phyloP scores from a whole-genome alignment of 305 asterid genomes.

The Caryopteris hybrid region DNA sequence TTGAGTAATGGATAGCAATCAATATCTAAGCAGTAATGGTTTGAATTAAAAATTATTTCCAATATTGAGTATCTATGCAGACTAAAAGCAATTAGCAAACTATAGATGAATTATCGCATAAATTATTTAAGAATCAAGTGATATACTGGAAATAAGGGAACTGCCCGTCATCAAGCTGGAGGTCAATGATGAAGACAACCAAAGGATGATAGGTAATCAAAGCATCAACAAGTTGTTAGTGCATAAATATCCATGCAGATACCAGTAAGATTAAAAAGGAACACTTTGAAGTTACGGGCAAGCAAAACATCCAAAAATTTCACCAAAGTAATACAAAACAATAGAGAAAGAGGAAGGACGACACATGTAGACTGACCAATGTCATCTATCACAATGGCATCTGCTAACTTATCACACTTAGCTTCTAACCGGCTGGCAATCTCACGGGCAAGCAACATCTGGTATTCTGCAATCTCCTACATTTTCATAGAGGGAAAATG shows the following conservation, averaged over 20 bases:
- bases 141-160: slow-evolving; percentile 10
- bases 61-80: not conserved
- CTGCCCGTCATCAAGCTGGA: not conserved
- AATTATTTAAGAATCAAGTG: not conserved
- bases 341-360: not conserved
- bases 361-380: slow-evolving; percentile 49
- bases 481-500: too few relatives aligned
- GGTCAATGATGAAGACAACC: not conserved
- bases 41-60: not conserved
- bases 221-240: slow-evolving; percentile 8
- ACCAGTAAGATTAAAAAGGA: not conserved
- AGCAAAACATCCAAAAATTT: slow-evolving; percentile 14
- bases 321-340: not conserved
- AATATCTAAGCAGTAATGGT: slow-evolving; percentile 4
- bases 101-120: not conserved
- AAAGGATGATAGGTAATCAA: slow-evolving; percentile 1
- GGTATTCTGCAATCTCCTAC: slow-evolving; percentile 82
- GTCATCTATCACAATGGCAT: slow-evolving; percentile 66
- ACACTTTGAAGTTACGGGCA: not conserved
- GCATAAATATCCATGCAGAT: slow-evolving; percentile 1
- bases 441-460: slow-evolving; percentile 79
- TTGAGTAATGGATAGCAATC: not conserved
- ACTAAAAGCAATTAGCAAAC: slow-evolving; percentile 5
- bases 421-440: slow-evolving; percentile 75
- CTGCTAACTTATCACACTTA: slow-evolving; percentile 74